phyloP scores from a whole-genome alignment of 176 grass and related monocot species.

The Bonia amplexicaulis region DNA sequence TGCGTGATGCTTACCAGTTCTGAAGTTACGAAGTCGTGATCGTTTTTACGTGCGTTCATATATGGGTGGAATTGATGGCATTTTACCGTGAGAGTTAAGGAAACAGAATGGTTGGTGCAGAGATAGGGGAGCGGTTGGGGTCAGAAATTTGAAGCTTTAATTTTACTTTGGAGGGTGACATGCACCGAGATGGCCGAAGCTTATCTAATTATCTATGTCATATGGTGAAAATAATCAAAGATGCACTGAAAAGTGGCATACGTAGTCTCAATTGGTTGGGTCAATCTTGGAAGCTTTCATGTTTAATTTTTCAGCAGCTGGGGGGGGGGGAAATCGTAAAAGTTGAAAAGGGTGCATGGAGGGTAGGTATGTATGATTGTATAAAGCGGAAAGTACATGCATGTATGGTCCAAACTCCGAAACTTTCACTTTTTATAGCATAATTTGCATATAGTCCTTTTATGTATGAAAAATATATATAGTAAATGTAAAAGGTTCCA shows the following conservation, averaged over 20 bases:
- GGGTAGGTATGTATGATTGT: not conserved
- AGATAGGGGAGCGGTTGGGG: not conserved
- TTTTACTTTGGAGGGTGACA: constrained; percentile 8
- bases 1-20: not conserved
- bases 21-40: not conserved
- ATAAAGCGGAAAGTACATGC: not conserved
- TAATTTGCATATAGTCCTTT: too few species aligned
- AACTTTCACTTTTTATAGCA: too few species aligned
- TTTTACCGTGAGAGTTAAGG: constrained; percentile 9
- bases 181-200: constrained; percentile 1
- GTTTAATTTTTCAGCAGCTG: not conserved
- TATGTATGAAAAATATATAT: too few species aligned
- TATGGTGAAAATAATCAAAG: not conserved
- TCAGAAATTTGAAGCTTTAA: not conserved
- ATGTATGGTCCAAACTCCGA: not conserved
- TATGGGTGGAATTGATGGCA: not conserved
- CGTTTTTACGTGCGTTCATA: not conserved
- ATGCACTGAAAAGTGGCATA: not conserved
- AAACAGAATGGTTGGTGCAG: constrained; percentile 16
- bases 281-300: not conserved
- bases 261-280: not conserved
- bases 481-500: too few species aligned
- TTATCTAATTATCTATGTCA: not conserved
- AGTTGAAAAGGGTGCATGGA: not conserved
- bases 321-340: not conserved